Evolutionary conservation across 1,284 basidiomycete species (phyloP).

Genomic region (Sphagnurus paluster): DNA sequence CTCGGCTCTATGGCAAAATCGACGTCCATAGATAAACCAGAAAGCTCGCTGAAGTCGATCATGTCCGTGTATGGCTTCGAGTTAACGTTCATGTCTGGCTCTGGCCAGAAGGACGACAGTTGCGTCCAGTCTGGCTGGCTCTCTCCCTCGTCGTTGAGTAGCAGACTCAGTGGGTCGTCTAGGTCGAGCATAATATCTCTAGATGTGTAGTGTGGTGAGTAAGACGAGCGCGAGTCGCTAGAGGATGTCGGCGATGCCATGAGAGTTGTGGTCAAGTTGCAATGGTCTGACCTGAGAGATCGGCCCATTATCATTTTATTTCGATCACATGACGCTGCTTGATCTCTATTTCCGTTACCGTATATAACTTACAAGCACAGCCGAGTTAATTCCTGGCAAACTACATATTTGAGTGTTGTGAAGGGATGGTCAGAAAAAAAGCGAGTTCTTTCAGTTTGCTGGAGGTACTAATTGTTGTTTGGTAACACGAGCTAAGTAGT

Average conservation of each 20-base stretch:
- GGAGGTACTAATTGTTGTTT: too few species aligned
- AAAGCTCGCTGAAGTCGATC: constrained; percentile 46
- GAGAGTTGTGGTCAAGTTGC: too few species aligned
- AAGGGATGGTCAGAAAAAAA: too few species aligned
- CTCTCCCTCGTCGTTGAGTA: constrained; percentile 40
- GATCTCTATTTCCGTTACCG: too few species aligned
- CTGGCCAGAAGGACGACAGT: constrained; percentile 46
- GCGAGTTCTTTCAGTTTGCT: too few species aligned
- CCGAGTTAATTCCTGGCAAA: too few species aligned
- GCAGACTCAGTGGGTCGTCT: constrained; percentile 54
- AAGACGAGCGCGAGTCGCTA: constrained; percentile 15
- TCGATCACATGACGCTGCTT: too few species aligned
- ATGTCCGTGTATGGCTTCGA: constrained; percentile 40
- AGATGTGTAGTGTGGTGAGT: constrained; percentile 25
- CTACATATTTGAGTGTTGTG: too few species aligned
- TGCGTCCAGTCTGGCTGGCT: constrained; percentile 53
- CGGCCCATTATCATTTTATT: too few species aligned
- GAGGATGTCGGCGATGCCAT: constrained; percentile 18
- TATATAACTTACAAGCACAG: too few species aligned
- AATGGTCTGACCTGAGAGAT: too few species aligned
- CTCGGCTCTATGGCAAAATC: constrained; percentile 67
- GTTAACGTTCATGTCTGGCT: constrained; percentile 22
- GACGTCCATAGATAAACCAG: constrained; percentile 47
- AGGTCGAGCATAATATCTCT: constrained; percentile 46
- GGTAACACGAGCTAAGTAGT: too few species aligned